A percentile compares a stretch with the other conserved stretches of the same genome.
Evolutionary conservation across 345 rosid genomes (phyloP).

Genomic region (Populus euphratica): DNA sequence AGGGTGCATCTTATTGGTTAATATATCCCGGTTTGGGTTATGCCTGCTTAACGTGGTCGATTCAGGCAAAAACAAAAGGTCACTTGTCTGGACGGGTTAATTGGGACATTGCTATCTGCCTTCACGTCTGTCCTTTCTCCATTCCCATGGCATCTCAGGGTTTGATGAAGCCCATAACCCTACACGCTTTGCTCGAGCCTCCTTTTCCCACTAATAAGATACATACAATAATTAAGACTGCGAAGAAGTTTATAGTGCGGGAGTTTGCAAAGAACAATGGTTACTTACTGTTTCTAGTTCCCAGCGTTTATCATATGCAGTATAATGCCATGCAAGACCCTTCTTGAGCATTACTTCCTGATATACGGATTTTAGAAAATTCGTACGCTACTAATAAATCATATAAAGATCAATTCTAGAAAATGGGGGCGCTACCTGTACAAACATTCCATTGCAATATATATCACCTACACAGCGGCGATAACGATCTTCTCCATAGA

Average conservation of each 20-base stretch:
- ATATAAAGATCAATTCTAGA: neutral
- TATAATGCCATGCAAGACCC: slow-evolving; percentile 83
- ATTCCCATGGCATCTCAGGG: slow-evolving; percentile 86
- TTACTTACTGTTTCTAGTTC: slow-evolving; percentile 53
- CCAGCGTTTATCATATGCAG: slow-evolving; percentile 50
- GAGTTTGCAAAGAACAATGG: neutral
- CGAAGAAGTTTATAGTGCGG: neutral
- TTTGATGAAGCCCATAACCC: slow-evolving; percentile 79
- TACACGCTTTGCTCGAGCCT: slow-evolving; percentile 57
- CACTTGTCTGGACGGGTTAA: neutral
- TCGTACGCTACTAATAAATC: neutral
- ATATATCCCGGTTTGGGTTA: neutral
- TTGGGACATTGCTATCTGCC: slow-evolving; percentile 17
- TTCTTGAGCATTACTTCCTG: slow-evolving; percentile 81
- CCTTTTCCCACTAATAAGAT: slow-evolving; percentile 63
- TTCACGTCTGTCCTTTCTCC: slow-evolving; percentile 64
- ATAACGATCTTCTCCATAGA: slow-evolving; percentile 61
- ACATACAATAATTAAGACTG: neutral
- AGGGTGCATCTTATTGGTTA: neutral
- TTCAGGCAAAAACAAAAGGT: neutral
- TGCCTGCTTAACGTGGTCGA: neutral
- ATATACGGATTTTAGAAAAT: neutral
- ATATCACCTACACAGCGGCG: slow-evolving; percentile 70
- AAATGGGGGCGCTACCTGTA: slow-evolving; percentile 37
- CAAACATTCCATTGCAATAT: slow-evolving; percentile 63